Percentiles rank a stretch among this genome's conserved stretches.
These are phyloP conservation scores for Aureobasidium musti DNA, from an alignment of 2,329 filamentous ascomycete genomes.

Conservation along the genomic window DNA sequence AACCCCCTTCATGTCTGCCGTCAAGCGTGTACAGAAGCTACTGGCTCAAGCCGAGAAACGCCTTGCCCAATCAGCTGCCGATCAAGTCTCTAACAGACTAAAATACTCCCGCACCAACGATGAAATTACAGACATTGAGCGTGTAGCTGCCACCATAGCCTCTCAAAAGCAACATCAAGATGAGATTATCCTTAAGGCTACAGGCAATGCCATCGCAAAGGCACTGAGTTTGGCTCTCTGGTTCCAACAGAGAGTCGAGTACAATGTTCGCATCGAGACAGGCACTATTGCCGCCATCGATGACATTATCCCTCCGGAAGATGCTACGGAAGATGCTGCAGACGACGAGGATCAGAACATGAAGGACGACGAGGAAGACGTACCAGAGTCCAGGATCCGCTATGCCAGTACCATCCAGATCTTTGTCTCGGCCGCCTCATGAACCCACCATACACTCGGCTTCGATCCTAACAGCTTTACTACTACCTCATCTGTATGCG, in stretches of 20 bases:
- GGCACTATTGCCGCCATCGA: constrained; percentile 67
- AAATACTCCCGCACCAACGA: constrained; percentile 23
- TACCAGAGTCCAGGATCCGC: constrained; percentile 45
- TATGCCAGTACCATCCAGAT: constrained; percentile 34
- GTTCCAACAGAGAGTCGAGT: constrained; percentile 64
- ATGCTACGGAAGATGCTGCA: constrained; percentile 32
- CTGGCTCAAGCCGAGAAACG: constrained; percentile 60
- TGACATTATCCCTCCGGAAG: constrained; percentile 55
- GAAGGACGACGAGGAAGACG: constrained; percentile 32
- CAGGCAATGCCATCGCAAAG: constrained; percentile 66
- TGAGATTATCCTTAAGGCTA: constrained; percentile 63
- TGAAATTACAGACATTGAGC: constrained; percentile 28
- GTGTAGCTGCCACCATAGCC: constrained; percentile 34
- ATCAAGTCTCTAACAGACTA: constrained; percentile 35
- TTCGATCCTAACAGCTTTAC: too few relatives aligned
- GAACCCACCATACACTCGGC: background rate
- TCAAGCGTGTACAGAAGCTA: constrained; percentile 65
- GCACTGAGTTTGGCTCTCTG: constrained; percentile 63
- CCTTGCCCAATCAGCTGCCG: constrained; percentile 46
- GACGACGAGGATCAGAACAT: constrained; percentile 31
- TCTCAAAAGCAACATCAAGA: constrained; percentile 46
- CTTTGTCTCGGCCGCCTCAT: constrained; percentile 28
- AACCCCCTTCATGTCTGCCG: constrained; percentile 67
- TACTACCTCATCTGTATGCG: too few relatives aligned
- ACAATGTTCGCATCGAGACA: constrained; percentile 61